Base-by-base conservation (phyloP, 1,139 yeast genomes). In the Magnusiomyces suaveolens region DNA sequence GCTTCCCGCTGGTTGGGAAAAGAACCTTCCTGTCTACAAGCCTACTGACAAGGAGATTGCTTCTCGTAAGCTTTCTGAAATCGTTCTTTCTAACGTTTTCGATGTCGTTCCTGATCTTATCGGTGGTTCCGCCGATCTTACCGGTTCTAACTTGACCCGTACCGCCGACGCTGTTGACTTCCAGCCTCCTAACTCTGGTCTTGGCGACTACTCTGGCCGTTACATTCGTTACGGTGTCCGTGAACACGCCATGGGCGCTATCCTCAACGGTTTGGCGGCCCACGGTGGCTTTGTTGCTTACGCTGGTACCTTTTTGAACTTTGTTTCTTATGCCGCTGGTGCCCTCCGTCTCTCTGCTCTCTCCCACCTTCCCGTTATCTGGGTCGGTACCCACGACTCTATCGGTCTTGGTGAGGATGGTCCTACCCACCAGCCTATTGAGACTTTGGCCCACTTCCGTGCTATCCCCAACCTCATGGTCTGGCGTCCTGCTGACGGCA, bases 401-500 rank as follows among this genome's bases (percentile, higher is more conserved):
- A 92, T 92, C 69, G 98, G 98, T 76, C 81, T 92, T 65, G 98
- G 98, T 77, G 98, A 92, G 80, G 98, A 92, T 72, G 98, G 98
- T 71, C 98, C 98, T 73, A 92, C 98, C 71, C 98, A 92, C 76
- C 98, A 92, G 80, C 99, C 99, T 74, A 88, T 92, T 67, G 99
- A 92, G 81, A 92, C 98, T 60, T 78, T 92, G 72, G 96, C 97
- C 60, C 98, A 92, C 75, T 83, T 94, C 76, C 88, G 99, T 81
- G 96, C 98, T 64, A 72, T 81, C 67, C 99, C 99, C 77, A 94
- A 94, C 80, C 69, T 83, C 66, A 81, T 84, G 72, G 97, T 92
- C 60, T 92, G 97, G 97, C 88, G 99, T 82, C 98, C 98, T 66
- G 98, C 98, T 70, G 98, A 94, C 73, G 99, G 99, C 78, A 92